Base-by-base conservation (phyloP, 2,329 filamentous ascomycete genomes). In the Lasiodiplodia gonubiensis region DNA sequence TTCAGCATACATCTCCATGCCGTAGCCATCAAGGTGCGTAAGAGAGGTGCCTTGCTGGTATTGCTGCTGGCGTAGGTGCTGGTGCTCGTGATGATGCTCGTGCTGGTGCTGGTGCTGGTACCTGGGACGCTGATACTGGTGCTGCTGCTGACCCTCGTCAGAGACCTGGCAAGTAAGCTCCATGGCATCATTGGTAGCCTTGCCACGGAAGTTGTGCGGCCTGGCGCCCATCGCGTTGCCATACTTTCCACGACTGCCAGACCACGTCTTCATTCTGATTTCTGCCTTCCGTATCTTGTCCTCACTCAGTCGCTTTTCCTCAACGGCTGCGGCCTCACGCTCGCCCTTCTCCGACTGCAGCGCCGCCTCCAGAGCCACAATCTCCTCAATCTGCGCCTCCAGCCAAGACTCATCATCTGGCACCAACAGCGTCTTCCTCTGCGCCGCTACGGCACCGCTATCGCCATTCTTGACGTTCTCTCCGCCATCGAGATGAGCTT, bases 221-320 rank as follows among this genome's bases (percentile, higher is more conserved):
- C 10, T 35, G 5, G 59, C 59, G 4, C 18, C 21, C 6, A 30
- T 12, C n/a, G 23, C 27, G 21, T 63, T 49, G 11, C 59, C 59
- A 6, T 63, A 63, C 46, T 63, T 63, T n/a, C 59, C 59, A 3
- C 59, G 16, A 12, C 39, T 49, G 2, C 59, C 59, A 3, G n/a
- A 37, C 59, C 59, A 63, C 0, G 59, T 63, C 30, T 51, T 63
- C 2, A n/a, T 30, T 12, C 14, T 48, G 59, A 63, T 63, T 12
- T 51, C 59, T 7, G 35, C 23, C 25, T 51, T 63, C 3, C 30
- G 5, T 3, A 2, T 21, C n/a, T 37, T 21, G n/a, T 23, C n/a
- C 12, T 35, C 27, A 10, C 49, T 12, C 8, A n/a, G 25, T 4
- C 49, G 18, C 27, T 63, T 46, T 8, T 60, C 55, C 18, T 63